These are phyloP conservation scores for Geotrichum siamense DNA, from an alignment of 1,139 yeast species.

Conservation along the genomic window DNA sequence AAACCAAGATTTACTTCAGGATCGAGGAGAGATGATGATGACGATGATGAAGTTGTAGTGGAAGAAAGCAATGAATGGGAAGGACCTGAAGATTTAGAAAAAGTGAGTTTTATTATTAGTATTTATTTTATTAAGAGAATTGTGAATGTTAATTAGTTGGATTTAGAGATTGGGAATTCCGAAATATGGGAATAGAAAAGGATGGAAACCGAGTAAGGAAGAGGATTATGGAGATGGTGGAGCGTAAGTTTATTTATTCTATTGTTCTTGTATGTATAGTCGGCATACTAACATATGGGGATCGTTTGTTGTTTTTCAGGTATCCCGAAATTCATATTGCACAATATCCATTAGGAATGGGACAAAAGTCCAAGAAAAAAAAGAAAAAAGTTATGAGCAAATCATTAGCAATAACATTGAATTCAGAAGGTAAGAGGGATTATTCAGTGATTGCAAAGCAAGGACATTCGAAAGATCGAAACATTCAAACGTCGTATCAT, in stretches of 20 bases:
- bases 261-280: not conserved
- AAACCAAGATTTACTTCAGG: slow-evolving; percentile 23
- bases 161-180: slow-evolving; percentile 23
- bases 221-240: slow-evolving; percentile 37
- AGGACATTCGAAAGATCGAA: slow-evolving; percentile 32
- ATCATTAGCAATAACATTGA: slow-evolving; percentile 32
- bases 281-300: not conserved
- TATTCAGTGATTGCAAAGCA: slow-evolving; percentile 35
- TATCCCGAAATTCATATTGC: slow-evolving; percentile 33
- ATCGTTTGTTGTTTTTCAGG: slow-evolving; percentile 15
- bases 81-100: slow-evolving; percentile 16
- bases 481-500: slow-evolving; percentile 37
- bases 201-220: slow-evolving; percentile 29
- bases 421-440: slow-evolving; percentile 31
- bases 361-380: slow-evolving; percentile 19
- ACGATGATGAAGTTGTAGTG: not conserved
- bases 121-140: not conserved
- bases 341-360: slow-evolving; percentile 35
- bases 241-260: slow-evolving; percentile 23
- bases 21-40: slow-evolving; percentile 8
- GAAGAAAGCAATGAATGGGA: not conserved
- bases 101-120: slow-evolving; percentile 7
- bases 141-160: not conserved
- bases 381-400: slow-evolving; percentile 18
- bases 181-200: slow-evolving; percentile 30